These are phyloP conservation scores for Quillaja saponaria DNA, from an alignment of 306 rosid species.

Conservation along the genomic window DNA sequence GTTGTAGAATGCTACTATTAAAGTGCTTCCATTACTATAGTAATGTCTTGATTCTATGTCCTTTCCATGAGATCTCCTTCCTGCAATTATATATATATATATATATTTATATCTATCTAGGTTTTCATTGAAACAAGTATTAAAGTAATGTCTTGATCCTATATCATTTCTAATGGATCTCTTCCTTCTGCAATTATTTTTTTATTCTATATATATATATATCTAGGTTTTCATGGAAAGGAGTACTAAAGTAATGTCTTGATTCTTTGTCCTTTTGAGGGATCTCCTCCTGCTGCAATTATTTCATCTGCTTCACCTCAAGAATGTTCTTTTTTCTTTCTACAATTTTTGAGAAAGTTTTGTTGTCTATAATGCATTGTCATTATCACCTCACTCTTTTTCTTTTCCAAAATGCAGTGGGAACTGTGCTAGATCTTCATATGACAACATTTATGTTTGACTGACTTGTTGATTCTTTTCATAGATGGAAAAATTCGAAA, in stretches of 20 bases:
- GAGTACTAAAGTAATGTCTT: neutral
- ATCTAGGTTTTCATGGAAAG: too few relatives aligned
- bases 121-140: too few relatives aligned
- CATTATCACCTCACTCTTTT: neutral
- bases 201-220: too few relatives aligned
- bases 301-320: too few relatives aligned
- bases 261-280: neutral
- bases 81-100: too few relatives aligned
- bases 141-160: neutral
- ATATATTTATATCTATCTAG: too few relatives aligned
- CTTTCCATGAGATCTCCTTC: neutral
- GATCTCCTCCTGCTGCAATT: neutral
- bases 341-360: neutral
- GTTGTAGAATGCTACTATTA: neutral
- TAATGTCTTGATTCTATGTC: neutral
- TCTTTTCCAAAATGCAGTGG: neutral
- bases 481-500: conserved; percentile 96
- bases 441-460: too few relatives aligned
- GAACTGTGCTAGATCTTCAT: too few relatives aligned
- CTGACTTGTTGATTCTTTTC: conserved; percentile 17
- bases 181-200: neutral
- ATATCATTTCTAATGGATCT: neutral
- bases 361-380: neutral
- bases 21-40: neutral
- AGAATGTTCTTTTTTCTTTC: neutral